Percentiles rank a stretch among this genome's conserved stretches.
Conservation (phyloP, 805 yeast genomes). For the Yarrowia sp. region DNA sequence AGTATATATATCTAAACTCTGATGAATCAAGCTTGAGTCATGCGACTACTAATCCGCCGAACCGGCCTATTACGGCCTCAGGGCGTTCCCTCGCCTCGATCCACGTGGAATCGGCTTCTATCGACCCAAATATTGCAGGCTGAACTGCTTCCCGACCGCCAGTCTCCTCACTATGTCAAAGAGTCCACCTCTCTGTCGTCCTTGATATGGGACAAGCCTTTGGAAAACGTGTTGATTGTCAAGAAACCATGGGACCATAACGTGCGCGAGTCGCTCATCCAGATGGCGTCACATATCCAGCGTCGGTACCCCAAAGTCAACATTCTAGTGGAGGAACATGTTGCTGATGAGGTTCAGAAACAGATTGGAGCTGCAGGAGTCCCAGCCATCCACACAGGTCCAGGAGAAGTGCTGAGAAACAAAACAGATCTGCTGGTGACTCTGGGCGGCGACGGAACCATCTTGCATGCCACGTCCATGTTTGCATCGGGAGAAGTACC, state of each 20-base stretch:
- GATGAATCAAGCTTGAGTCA: constrained; percentile 10
- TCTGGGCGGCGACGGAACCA: constrained; percentile 96
- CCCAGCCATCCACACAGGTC: constrained; percentile 52
- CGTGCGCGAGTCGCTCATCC: constrained; percentile 63
- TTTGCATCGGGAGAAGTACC: constrained; percentile 69
- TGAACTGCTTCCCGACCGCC: not conserved
- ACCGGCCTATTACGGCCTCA: not conserved
- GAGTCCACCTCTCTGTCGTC: constrained; percentile 26
- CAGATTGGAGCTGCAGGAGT: constrained; percentile 28
- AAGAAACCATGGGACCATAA: constrained; percentile 77
- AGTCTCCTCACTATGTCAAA: constrained; percentile 15
- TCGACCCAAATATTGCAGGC: not conserved
- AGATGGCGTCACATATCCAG: constrained; percentile 46
- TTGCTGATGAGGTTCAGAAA: constrained; percentile 58
- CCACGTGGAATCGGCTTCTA: not conserved
- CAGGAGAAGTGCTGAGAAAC: constrained; percentile 50
- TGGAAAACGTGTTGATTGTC: constrained; percentile 71
- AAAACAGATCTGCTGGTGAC: constrained; percentile 81
- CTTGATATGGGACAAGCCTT: constrained; percentile 66
- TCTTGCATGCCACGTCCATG: constrained; percentile 73
- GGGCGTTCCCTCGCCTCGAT: not conserved
- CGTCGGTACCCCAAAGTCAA: constrained; percentile 64
- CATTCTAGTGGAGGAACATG: constrained; percentile 71
- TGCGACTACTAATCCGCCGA: not conserved
- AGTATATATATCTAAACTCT: not conserved